Evolutionary conservation across 768 basidiomycete genomes (phyloP), one percentile per base, ranked within the genome.

Genomic region (Kwoniella sp.): DNA sequence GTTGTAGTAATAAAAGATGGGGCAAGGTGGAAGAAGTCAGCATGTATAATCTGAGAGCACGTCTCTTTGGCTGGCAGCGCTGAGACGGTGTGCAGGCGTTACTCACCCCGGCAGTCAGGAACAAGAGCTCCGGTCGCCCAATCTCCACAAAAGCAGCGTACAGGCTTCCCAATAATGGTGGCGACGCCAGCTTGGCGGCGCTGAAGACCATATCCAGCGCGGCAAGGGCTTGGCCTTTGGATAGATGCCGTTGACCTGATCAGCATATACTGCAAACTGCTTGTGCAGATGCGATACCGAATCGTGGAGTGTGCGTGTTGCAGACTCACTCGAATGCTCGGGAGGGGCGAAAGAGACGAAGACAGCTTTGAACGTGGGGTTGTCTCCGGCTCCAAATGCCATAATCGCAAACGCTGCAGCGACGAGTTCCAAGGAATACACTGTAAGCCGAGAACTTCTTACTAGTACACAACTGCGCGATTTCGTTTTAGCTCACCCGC

Each of bases 181-280:
- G 76, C 28, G 73, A 75, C 13, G 63, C 59, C 8, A 77, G 52
- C 52, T 64, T 70, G 17, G 76, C 76, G 13, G 68, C 66, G 50
- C 65, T 73, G 29, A 70, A 65, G 2, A 75, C 66, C 76, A 77
- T 77, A 51, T 77, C 76, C n/a, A 77, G 59, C 17, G 76, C 76
- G 2, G 76, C 76, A 7, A 77, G 66, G 0, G 73, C 72, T 67
- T 74, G 66, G 47, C 73, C 72, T 73, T 41, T 3, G 7, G 52
- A 5, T 34, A 54, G 38, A 50, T 30, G 66, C 60, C 57, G 34
- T 9, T 41, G 28, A 15, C 17, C n/a, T n/a, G n/a, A n/a, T n/a
- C n/a, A n/a, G n/a, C n/a, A n/a, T n/a, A n/a, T n/a, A n/a, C n/a
- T n/a, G n/a, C n/a, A n/a, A n/a, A n/a, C n/a, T n/a, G n/a, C n/a